phyloP scores from a whole-genome alignment of 345 rosid species.

The Nasturtium officinale region DNA sequence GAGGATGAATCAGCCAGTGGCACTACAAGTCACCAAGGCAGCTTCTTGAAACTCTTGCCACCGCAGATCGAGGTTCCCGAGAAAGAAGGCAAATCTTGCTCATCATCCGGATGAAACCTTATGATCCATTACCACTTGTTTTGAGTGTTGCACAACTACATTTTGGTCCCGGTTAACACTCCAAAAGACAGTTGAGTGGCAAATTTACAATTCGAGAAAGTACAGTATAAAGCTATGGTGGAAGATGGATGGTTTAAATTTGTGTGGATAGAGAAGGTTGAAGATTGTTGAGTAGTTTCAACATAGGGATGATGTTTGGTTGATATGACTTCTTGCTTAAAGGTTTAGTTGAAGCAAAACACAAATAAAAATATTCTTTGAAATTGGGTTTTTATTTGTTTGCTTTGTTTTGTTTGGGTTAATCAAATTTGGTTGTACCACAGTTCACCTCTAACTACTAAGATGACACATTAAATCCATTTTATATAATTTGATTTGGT shows the following conservation, averaged over 20 bases:
- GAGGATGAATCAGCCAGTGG: conserved; percentile 71
- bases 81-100: conserved; percentile 53
- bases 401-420: conserved; percentile 18
- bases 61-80: conserved; percentile 61
- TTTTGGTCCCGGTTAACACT: conserved; percentile 9
- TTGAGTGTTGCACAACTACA: conserved; percentile 26
- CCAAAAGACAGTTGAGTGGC: neutral
- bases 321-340: conserved; percentile 11
- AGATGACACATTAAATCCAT: neutral
- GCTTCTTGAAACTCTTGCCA: conserved; percentile 80
- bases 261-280: conserved; percentile 31
- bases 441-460: neutral
- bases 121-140: neutral
- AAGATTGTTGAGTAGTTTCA: conserved; percentile 15
- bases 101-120: conserved; percentile 28
- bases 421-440: conserved; percentile 23
- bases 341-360: conserved; percentile 21
- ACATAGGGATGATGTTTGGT: conserved; percentile 22
- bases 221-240: conserved; percentile 17
- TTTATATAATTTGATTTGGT: conserved; percentile 7
- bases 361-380: conserved; percentile 25
- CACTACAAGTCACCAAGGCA: conserved; percentile 55
- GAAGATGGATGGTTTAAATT: conserved; percentile 12
- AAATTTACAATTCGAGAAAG: neutral
- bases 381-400: neutral